Evolutionary conservation across 169 alveolate species (phyloP).

Genomic region (Sarcocystis neurona): DNA sequence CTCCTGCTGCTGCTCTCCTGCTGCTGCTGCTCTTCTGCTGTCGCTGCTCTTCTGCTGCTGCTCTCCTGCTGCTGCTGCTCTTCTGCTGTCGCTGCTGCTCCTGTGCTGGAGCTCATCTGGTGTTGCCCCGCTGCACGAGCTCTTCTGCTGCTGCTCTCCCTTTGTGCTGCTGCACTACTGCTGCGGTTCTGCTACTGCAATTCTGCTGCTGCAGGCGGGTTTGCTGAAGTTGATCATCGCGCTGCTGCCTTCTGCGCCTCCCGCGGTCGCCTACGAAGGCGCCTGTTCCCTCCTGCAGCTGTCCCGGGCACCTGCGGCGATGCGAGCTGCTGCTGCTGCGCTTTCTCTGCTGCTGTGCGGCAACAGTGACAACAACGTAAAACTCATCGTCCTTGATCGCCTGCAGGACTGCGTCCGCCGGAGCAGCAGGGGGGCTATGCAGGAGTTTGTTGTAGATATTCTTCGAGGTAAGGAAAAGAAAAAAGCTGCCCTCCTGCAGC

Average conservation of each 20-base stretch:
- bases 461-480: conserved; percentile 18
- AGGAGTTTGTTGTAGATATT: conserved; percentile 34
- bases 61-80: no score
- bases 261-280: conserved; percentile 89
- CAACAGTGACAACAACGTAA: conserved; percentile 86
- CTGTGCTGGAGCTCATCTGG: no score
- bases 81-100: no score
- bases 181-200: neutral
- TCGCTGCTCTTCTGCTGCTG: no score
- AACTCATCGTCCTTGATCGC: conserved; percentile 80
- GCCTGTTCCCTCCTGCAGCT: conserved; percentile 81
- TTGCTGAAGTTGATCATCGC: conserved; percentile 33
- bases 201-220: conserved; percentile 10
- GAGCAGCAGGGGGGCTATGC: neutral
- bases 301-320: conserved; percentile 52
- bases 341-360: conserved; percentile 78
- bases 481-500: neutral
- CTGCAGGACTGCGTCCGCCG: conserved; percentile 53
- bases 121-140: no score
- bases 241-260: conserved; percentile 69
- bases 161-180: conserved; percentile 4
- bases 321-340: conserved; percentile 76
- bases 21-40: no score
- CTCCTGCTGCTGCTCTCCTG: no score
- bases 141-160: neutral